Conservation (phyloP, 2,329 filamentous ascomycete species). For the Talaromyces rugulosus region DNA sequence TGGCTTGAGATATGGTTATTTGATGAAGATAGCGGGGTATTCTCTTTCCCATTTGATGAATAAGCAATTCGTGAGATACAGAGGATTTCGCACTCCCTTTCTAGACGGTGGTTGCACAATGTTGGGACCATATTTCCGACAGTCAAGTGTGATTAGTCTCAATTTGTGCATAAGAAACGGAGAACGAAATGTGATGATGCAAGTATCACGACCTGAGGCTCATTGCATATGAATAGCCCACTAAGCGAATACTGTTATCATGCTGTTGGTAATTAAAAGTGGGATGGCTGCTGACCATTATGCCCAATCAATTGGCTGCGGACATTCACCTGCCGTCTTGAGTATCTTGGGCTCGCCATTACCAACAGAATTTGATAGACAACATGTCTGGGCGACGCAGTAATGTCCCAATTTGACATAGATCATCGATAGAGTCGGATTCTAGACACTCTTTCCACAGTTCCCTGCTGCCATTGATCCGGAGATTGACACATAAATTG, state of each 20-base stretch:
- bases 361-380: neutral
- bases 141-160: neutral
- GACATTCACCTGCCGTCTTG: neutral
- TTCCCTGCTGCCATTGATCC: neutral
- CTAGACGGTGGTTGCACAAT: neutral
- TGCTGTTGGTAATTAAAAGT: neutral
- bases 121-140: neutral
- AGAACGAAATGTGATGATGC: neutral
- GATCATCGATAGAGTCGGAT: neutral
- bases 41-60: neutral
- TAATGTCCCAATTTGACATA: neutral
- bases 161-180: neutral
- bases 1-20: neutral
- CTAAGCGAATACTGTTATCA: neutral
- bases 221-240: neutral
- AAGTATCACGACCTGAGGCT: neutral
- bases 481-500: neutral
- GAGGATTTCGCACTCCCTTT: neutral
- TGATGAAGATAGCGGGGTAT: neutral
- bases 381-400: neutral
- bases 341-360: neutral
- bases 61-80: neutral
- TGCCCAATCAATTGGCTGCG: neutral
- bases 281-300: neutral
- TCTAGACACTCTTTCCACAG: neutral